A percentile compares a stretch with the other conserved stretches of the same genome.
Evolutionary conservation across 2,329 filamentous ascomycete genomes (phyloP).

Genomic region (Macroventuria anomochaeta): DNA sequence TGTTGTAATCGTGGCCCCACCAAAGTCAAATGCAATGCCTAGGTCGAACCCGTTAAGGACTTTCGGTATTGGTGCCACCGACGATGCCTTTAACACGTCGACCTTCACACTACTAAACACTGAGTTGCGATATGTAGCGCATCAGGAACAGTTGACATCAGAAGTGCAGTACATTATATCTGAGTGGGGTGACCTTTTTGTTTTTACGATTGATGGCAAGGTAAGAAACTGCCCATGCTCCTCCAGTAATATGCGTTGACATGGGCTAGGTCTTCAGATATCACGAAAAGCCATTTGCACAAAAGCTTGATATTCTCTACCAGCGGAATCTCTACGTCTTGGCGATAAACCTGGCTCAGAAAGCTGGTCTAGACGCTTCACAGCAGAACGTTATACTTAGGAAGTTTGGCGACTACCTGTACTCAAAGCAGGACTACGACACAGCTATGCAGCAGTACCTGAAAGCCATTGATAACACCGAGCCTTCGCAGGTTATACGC

Average conservation of each 20-base stretch:
- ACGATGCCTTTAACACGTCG: constrained; percentile 83
- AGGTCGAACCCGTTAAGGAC: constrained; percentile 70
- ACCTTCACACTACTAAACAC: constrained; percentile 93
- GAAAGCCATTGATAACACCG: constrained; percentile 92
- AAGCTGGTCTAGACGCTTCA: constrained; percentile 76
- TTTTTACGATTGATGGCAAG: constrained; percentile 92
- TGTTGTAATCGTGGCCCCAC: constrained; percentile 83
- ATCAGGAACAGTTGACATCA: constrained; percentile 83
- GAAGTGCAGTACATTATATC: constrained; percentile 80
- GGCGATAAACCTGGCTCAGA: constrained; percentile 91
- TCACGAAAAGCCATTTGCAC: constrained; percentile 86
- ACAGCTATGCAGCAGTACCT: constrained; percentile 99
- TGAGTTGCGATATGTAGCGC: constrained; percentile 85
- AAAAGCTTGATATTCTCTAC: constrained; percentile 91
- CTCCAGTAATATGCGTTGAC: constrained; percentile 17
- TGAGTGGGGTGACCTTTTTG: constrained; percentile 90
- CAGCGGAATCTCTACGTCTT: constrained; percentile 91
- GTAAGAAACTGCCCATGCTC: constrained; percentile 53
- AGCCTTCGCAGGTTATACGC: constrained; percentile 93
- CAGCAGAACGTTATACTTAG: constrained; percentile 93
- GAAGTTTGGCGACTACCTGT: constrained; percentile 91
- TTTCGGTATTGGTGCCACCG: constrained; percentile 74
- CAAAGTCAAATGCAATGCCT: constrained; percentile 61
- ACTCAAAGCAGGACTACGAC: constrained; percentile 94
- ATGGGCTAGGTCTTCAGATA: constrained; percentile 76